Evolutionary conservation across 2,329 filamentous ascomycete species (phyloP).

Genomic region (Eutypa lata): DNA sequence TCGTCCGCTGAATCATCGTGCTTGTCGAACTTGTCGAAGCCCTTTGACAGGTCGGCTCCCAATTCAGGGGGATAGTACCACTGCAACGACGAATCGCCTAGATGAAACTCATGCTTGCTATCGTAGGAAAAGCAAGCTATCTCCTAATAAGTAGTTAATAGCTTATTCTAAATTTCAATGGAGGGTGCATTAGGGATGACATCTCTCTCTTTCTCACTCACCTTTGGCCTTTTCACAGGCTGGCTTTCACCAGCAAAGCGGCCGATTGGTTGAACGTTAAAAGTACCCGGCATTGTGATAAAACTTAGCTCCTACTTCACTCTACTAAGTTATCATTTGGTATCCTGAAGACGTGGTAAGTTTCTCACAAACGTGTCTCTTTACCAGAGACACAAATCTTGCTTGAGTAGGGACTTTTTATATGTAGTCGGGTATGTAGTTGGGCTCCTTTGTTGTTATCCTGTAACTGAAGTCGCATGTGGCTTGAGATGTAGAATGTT

Average conservation of each 20-base stretch:
- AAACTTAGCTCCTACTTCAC: background rate
- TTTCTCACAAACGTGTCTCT: no score
- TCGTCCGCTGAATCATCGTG: conserved; percentile 81
- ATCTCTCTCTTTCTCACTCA: conserved; percentile 31
- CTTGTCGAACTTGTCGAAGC: conserved; percentile 80
- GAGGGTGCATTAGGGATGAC: background rate
- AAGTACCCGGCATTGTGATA: conserved; percentile 31
- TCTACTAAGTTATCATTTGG: no score
- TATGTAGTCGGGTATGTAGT: no score
- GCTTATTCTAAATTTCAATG: background rate
- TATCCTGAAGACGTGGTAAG: no score
- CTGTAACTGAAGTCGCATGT: no score
- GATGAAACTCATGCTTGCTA: conserved; percentile 70
- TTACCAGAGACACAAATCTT: no score
- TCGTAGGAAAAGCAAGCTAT: conserved; percentile 94
- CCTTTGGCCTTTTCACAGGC: conserved; percentile 72
- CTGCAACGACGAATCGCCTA: conserved; percentile 74
- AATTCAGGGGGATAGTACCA: conserved; percentile 82
- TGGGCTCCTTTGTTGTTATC: no score
- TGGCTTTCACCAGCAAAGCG: conserved; percentile 67
- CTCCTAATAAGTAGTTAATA: conserved; percentile 54
- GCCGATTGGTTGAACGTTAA: conserved; percentile 66
- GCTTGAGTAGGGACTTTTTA: no score
- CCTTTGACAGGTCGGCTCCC: conserved; percentile 70
- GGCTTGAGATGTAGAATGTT: no score